These are phyloP conservation scores for Backusella mclennaniae DNA, from an alignment of 192 early-diverging fungal species.

Conservation along the genomic window DNA sequence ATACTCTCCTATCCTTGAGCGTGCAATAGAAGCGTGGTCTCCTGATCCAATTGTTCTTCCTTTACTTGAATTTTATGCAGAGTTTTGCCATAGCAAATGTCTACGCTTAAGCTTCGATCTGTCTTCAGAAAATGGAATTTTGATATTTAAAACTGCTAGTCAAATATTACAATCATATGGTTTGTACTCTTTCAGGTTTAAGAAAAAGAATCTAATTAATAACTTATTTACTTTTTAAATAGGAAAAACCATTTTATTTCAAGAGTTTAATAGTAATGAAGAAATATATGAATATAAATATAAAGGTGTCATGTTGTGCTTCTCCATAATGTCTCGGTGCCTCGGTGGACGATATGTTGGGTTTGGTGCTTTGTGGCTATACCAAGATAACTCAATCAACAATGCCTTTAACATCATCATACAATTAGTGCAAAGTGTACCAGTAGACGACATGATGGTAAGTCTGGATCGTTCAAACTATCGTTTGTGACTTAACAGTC, in stretches of 20 bases:
- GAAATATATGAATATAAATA: constrained; percentile 32
- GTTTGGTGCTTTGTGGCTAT: constrained; percentile 87
- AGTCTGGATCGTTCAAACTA: neutral
- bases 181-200: neutral
- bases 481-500: neutral
- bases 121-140: constrained; percentile 83
- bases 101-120: constrained; percentile 81
- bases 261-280: neutral
- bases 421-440: constrained; percentile 69
- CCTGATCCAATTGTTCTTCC: constrained; percentile 62
- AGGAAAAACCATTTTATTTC: neutral
- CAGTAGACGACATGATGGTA: constrained; percentile 72
- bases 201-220: neutral
- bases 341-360: constrained; percentile 82
- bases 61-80: constrained; percentile 73
- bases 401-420: constrained; percentile 59
- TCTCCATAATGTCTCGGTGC: constrained; percentile 65
- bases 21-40: constrained; percentile 64
- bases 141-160: constrained; percentile 87
- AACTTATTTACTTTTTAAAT: neutral
- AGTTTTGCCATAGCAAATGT: constrained; percentile 78
- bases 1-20: constrained; percentile 59
- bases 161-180: constrained; percentile 58
- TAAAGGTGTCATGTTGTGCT: constrained; percentile 78
- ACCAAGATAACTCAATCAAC: constrained; percentile 76